Evolutionary conservation across 129 eudicot species (phyloP).

Genomic region (Glebionis coronaria): DNA sequence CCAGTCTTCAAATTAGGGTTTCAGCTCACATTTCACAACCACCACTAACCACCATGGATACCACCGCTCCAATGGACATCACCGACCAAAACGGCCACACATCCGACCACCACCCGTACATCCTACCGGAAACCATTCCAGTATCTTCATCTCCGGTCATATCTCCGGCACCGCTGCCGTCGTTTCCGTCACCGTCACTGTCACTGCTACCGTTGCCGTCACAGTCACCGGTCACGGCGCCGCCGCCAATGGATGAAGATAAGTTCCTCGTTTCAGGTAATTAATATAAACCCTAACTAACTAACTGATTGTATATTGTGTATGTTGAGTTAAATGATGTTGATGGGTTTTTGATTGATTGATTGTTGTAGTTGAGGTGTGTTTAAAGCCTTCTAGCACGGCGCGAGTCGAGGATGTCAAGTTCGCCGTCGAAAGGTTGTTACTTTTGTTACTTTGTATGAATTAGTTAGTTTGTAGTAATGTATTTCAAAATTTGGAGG

Average conservation of each 20-base stretch:
- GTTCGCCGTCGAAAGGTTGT: slow-evolving; percentile 74
- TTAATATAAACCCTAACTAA: slow-evolving; percentile 18
- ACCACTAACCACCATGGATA: slow-evolving; percentile 23
- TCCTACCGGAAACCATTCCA: slow-evolving; percentile 24
- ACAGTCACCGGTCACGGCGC: slow-evolving; percentile 25
- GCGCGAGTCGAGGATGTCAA: slow-evolving; percentile 65
- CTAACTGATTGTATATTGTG: too few species aligned
- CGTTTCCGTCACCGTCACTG: slow-evolving; percentile 15
- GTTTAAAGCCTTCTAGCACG: slow-evolving; percentile 82
- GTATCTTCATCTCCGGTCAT: slow-evolving; percentile 37
- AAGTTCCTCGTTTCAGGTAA: slow-evolving; percentile 68
- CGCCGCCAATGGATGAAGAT: too few species aligned
- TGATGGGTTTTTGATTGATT: neutral
- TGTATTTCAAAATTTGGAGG: too few species aligned
- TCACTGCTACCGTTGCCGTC: slow-evolving; percentile 25
- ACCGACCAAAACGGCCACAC: slow-evolving; percentile 38
- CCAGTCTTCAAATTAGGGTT: slow-evolving; percentile 41
- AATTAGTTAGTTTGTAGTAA: too few species aligned
- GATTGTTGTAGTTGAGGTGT: slow-evolving; percentile 72
- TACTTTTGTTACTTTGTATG: slow-evolving; percentile 6
- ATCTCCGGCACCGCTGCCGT: slow-evolving; percentile 35
- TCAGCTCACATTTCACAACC: slow-evolving; percentile 19
- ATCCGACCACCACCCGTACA: slow-evolving; percentile 22
- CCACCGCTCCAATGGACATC: slow-evolving; percentile 84
- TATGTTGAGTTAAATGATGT: slow-evolving; percentile 10